Evolutionary conservation across 106 monocot species (phyloP).

Genomic region (Acorus calamus): DNA sequence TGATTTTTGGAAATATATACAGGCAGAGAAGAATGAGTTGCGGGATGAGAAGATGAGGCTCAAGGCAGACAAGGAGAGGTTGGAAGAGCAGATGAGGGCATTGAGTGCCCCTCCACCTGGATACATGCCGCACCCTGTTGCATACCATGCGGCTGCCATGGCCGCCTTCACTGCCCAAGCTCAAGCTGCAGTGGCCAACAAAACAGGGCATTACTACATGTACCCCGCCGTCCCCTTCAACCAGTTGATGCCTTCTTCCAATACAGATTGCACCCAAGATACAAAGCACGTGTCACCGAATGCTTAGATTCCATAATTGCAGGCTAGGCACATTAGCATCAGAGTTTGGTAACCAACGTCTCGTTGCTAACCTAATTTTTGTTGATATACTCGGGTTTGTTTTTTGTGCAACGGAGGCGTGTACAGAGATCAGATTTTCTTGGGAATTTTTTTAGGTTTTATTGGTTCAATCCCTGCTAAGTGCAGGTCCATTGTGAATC

Average conservation of each 20-base stretch:
- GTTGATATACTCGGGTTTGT: too few relatives aligned
- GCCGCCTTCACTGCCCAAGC: conserved; percentile 8
- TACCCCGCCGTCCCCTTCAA: conserved; percentile 45
- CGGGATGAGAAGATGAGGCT: conserved; percentile 68
- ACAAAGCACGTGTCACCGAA: conserved; percentile 62
- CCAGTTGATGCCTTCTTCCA: conserved; percentile 50
- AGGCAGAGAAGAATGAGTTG: conserved; percentile 79
- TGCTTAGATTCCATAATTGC: conserved; percentile 21
- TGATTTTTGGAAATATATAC: not conserved
- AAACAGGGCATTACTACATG: conserved; percentile 5
- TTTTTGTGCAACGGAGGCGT: too few relatives aligned
- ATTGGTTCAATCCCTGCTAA: too few relatives aligned
- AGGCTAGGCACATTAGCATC: too few relatives aligned
- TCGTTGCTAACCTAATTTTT: too few relatives aligned
- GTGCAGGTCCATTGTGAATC: too few relatives aligned
- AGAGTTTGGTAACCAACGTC: too few relatives aligned
- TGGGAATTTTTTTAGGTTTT: too few relatives aligned
- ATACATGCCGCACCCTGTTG: conserved; percentile 39
- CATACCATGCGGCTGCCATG: conserved; percentile 20
- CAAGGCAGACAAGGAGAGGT: conserved; percentile 59
- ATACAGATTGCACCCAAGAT: conserved; percentile 53
- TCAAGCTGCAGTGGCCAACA: conserved; percentile 20
- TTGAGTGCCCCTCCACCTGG: conserved; percentile 40
- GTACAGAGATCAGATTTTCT: too few relatives aligned
- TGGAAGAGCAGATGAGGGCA: conserved; percentile 68